Evolutionary conservation across 192 early-diverging fungal genomes (phyloP).

Genomic region (Coemansia nantahalensis): DNA sequence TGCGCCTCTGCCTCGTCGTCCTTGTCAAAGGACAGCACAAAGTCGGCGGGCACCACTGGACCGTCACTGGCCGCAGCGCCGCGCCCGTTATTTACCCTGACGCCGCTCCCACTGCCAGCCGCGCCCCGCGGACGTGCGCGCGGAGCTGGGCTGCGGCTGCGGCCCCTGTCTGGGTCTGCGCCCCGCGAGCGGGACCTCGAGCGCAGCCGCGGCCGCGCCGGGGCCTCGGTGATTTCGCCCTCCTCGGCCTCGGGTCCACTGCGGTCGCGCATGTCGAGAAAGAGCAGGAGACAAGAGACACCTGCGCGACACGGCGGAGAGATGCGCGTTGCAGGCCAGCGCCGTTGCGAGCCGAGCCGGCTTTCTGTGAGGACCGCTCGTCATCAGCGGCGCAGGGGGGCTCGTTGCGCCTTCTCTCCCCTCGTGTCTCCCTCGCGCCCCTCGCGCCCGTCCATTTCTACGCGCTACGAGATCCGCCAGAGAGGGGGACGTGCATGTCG

Average conservation of each 20-base stretch:
- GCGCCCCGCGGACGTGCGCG: background rate
- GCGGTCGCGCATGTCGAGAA: background rate
- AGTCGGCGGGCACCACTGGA: background rate
- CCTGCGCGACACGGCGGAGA: too few species aligned
- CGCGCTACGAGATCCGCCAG: too few species aligned
- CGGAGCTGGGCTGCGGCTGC: constrained; percentile 11
- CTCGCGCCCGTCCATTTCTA: too few species aligned
- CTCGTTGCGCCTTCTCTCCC: too few species aligned
- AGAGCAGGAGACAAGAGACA: too few species aligned
- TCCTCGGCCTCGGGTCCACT: constrained; percentile 17
- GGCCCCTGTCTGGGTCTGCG: background rate
- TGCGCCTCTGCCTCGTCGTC: constrained; percentile 75
- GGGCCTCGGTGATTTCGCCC: constrained; percentile 30
- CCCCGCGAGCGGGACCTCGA: too few species aligned
- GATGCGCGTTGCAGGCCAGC: too few species aligned
- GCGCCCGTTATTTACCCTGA: constrained; percentile 23
- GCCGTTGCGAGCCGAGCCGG: too few species aligned
- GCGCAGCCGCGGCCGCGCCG: background rate
- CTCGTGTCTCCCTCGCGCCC: too few species aligned
- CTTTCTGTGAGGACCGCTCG: too few species aligned
- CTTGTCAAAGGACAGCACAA: constrained; percentile 27
- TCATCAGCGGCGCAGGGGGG: too few species aligned
- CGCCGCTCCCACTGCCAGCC: background rate
- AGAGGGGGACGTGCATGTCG: too few species aligned
- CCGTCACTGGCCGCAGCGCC: background rate